phyloP scores from a whole-genome alignment of 139 green algal species.

The Volvox reticuliferus region DNA sequence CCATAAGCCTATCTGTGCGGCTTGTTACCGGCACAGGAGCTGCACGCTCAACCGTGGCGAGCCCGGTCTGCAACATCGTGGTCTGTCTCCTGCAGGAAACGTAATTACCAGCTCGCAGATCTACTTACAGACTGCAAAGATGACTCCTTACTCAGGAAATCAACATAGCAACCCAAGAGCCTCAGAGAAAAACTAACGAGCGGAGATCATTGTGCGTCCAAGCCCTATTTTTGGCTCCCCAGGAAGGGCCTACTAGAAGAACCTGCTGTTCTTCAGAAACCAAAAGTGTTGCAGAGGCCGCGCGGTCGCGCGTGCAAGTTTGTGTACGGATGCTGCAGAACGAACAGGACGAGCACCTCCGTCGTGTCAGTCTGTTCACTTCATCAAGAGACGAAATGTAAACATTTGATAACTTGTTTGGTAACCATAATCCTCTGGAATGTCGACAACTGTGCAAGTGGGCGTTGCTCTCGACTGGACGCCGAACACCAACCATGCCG shows the following conservation, averaged over 20 bases:
- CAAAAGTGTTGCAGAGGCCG: not conserved
- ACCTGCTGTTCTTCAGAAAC: no score
- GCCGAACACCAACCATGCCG: constrained; percentile 86
- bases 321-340: not conserved
- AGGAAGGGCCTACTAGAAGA: no score
- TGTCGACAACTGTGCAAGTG: constrained; percentile 16
- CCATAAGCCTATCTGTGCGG: constrained; percentile 57
- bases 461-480: constrained; percentile 87
- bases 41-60: not conserved
- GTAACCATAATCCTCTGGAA: not conserved
- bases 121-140: no score
- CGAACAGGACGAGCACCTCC: not conserved
- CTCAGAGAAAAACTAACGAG: not conserved
- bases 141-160: not conserved
- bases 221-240: no score
- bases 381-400: no score
- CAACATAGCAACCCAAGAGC: not conserved
- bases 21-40: constrained; percentile 23
- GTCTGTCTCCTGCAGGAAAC: not conserved
- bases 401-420: no score
- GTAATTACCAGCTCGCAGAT: not conserved
- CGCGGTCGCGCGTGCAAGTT: not conserved
- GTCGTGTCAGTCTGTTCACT: not conserved
- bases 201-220: not conserved
- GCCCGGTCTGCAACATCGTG: constrained; percentile 18